These are phyloP conservation scores for Penicillium verhagenii DNA, from an alignment of 495 filamentous ascomycete species.

Conservation along the genomic window DNA sequence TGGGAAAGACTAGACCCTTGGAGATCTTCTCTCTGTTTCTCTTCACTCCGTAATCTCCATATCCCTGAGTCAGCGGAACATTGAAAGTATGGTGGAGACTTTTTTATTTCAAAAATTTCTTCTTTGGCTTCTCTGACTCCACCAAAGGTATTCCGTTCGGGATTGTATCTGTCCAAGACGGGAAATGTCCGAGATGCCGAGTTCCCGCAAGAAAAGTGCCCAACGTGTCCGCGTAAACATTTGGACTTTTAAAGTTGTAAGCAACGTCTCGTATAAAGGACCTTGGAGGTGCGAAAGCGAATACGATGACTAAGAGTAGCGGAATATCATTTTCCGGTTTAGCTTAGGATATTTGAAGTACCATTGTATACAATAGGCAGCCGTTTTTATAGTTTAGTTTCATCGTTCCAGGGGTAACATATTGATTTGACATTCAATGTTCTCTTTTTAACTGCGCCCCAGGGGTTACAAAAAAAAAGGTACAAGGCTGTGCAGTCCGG, in stretches of 20 bases:
- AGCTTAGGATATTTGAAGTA: too few relatives aligned
- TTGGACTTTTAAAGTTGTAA: too few relatives aligned
- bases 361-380: too few relatives aligned
- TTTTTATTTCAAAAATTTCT: background rate
- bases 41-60: too few relatives aligned
- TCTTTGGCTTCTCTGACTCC: background rate
- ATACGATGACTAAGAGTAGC: background rate
- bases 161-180: background rate
- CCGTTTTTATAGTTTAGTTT: too few relatives aligned
- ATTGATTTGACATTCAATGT: background rate
- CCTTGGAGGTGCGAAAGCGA: background rate
- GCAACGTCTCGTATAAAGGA: too few relatives aligned
- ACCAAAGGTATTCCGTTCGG: background rate
- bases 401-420: too few relatives aligned
- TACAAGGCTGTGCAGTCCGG: background rate
- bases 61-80: background rate
- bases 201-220: constrained; percentile 5
- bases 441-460: too few relatives aligned
- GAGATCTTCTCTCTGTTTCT: too few relatives aligned
- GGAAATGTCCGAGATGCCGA: constrained; percentile 23
- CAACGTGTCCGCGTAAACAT: too few relatives aligned
- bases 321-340: background rate
- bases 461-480: background rate
- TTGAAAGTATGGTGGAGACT: too few relatives aligned
- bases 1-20: too few relatives aligned